Base-by-base conservation (phyloP, 371 early-diverging fungal species). In the Dinochytrium kinnereticum region DNA sequence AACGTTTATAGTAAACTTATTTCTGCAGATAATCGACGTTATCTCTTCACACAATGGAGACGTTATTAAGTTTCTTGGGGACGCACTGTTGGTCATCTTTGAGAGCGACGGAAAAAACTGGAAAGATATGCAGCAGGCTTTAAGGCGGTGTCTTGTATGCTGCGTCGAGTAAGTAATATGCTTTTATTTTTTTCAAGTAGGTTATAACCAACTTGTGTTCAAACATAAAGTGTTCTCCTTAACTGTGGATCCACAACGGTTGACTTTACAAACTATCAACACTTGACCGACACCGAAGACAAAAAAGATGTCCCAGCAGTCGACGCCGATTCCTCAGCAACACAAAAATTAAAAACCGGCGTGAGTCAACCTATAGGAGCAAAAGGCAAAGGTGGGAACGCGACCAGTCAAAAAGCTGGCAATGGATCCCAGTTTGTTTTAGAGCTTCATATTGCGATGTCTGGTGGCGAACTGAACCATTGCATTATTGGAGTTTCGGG, bases 1-100 rank as follows among this genome's bases (percentile, higher is more conserved):
- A 55, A 10, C 10, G 15, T 55, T 55, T 55, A 10, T 10, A 44
- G 10, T 44, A 13, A 44, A 57, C 59, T 57, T 13, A 13, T 26
- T 15, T 57, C 21, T 30, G 15, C 66, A 70, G 75, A 76, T 76
- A 30, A 76, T 76, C 49, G 76, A 76, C 50, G 68, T 71, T 24
- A 71, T 76, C 5, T 67, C 67, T 0, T 65, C 51, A 36, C 61
- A 76, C 34, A 68, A 66, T 19, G 76, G 76, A n/a, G 76, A 76
- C 39, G 72, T 76, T 26, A 67, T 76, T 39, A 76, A 76, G 59
- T 76, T 76, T 36, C 66, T 70, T 13, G 76, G 76, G 17, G 76
- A 76, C 59, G 76, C 76, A 64, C 44, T 76, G 38, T 33, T 76
- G 67, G 66, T 76, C 28, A 53, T 59, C 1, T 76, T 75, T 37